Evolutionary conservation across 441 rosid genomes (phyloP), one percentile per base, ranked within the genome.

Genomic region (Pelargonium fulgidum): DNA sequence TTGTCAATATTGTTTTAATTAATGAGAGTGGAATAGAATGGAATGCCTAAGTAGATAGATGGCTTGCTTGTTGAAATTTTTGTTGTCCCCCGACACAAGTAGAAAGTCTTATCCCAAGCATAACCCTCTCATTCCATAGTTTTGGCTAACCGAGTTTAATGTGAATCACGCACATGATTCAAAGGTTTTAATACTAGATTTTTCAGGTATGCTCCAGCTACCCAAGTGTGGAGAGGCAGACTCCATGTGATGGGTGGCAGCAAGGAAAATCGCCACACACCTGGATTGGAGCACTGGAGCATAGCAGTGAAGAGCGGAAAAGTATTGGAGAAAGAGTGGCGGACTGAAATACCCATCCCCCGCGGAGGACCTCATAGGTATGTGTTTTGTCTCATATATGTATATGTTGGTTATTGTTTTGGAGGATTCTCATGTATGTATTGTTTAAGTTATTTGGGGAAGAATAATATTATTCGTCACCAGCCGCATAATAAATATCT

Each of bases 171-270:
- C 44, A 41, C 44, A 41, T 41, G 44, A 2, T 41, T 41, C 26
- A 71, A 0, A 65, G 33, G 62, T 4, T 22, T 70, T 64, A 36
- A 54, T 19, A 45, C 54, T 19, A 69, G 67, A 7, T 14, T 69
- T 59, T 75, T 78, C 82, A 90, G 96, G 83, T 93, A 93, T 83
- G 98, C 97, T 9, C 97, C 98, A 17, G 97, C 96, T 70, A 93
- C 97, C 76, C 92, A 86, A 78, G 85, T 90, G 17, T 93, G 96
- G 98, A 89, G 88, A 84, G 97, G 98, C 17, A 86, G 98, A 80
- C 97, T 92, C 72, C 98, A 89, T 65, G 98, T 92, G 76, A 93
- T 93, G 98, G 97, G 96, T 77, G 98, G 98, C 65, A 90, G 98
- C 83, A 89, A 86, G 79, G 97, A 90, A 81, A 89, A 93, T 67